These are phyloP conservation scores for Pestalotiopsis fici DNA, from an alignment of 2,329 filamentous ascomycete genomes.

Conservation along the genomic window DNA sequence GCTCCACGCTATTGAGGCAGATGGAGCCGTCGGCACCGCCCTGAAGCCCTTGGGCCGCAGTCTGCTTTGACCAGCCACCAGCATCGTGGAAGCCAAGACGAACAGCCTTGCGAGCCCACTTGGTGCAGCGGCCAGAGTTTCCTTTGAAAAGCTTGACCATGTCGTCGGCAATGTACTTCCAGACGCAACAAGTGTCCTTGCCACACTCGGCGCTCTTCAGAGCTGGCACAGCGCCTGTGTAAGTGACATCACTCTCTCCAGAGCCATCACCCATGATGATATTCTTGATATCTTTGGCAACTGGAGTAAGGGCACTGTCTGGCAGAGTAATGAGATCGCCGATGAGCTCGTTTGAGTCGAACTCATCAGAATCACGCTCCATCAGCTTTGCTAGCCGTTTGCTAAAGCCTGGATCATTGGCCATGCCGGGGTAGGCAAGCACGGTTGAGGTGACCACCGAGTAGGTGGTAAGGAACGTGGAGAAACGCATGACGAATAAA, in stretches of 20 bases:
- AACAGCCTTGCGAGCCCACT: slow-evolving; percentile 42
- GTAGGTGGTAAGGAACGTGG: not conserved
- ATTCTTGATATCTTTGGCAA: slow-evolving; percentile 37
- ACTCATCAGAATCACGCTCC: not conserved
- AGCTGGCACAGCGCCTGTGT: slow-evolving; percentile 16
- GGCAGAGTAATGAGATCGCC: slow-evolving; percentile 38
- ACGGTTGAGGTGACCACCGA: slow-evolving; percentile 2
- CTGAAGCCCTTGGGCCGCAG: slow-evolving; percentile 21
- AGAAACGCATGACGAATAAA: not conserved
- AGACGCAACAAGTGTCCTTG: slow-evolving; percentile 44
- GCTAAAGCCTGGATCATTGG: slow-evolving; percentile 3
- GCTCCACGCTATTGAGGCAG: slow-evolving; percentile 41
- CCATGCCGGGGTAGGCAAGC: slow-evolving; percentile 13
- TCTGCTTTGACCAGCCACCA: slow-evolving; percentile 41
- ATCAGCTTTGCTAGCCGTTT: not conserved
- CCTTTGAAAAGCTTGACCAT: slow-evolving; percentile 37
- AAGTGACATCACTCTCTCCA: slow-evolving; percentile 21
- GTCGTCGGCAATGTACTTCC: slow-evolving; percentile 43
- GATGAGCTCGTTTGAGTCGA: slow-evolving; percentile 26
- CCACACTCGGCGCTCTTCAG: slow-evolving; percentile 28
- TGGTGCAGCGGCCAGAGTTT: slow-evolving; percentile 40
- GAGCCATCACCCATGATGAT: slow-evolving; percentile 33
- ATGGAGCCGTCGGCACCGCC: slow-evolving; percentile 51
- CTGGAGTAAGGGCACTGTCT: slow-evolving; percentile 30
- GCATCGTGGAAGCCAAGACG: slow-evolving; percentile 52